Evolutionary conservation across 192 early-diverging fungal genomes (phyloP).

Genomic region (Coemansia sp.): DNA sequence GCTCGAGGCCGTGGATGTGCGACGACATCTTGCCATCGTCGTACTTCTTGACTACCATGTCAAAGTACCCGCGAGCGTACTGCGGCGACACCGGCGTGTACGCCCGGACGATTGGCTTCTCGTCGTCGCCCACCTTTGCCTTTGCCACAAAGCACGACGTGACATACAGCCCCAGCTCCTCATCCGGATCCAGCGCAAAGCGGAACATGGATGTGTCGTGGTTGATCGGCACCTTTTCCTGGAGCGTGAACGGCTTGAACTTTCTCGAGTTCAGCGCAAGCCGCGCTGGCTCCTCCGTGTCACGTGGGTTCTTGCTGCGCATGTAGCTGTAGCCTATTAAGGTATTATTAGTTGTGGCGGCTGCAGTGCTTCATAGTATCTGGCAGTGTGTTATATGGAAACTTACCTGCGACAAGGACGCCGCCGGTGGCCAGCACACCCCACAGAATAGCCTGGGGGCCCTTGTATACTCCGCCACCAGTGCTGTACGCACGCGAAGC

Average conservation of each 20-base stretch:
- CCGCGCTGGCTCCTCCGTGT: slow-evolving; percentile 8
- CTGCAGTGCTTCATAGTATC: background rate
- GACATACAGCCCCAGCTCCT: slow-evolving; percentile 66
- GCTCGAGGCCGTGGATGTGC: slow-evolving; percentile 62
- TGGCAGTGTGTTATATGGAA: background rate
- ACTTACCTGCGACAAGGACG: slow-evolving; percentile 50
- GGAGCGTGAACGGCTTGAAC: slow-evolving; percentile 50
- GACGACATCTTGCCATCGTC: slow-evolving; percentile 64
- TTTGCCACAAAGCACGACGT: slow-evolving; percentile 83
- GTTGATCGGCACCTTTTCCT: slow-evolving; percentile 60
- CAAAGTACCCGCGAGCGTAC: slow-evolving; percentile 65
- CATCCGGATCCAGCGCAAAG: slow-evolving; percentile 67
- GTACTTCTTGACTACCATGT: slow-evolving; percentile 83
- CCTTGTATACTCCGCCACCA: slow-evolving; percentile 20
- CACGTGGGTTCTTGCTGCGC: slow-evolving; percentile 23
- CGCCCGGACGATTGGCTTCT: slow-evolving; percentile 71
- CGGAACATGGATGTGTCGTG: slow-evolving; percentile 68
- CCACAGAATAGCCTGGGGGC: slow-evolving; percentile 35
- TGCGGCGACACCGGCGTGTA: slow-evolving; percentile 74
- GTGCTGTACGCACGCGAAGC: slow-evolving; percentile 48
- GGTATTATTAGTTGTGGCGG: background rate
- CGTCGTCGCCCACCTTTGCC: slow-evolving; percentile 56
- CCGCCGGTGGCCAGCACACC: slow-evolving; percentile 47
- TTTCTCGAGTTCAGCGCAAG: slow-evolving; percentile 44
- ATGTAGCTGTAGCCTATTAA: slow-evolving; percentile 51